Conservation (phyloP, 768 basidiomycete genomes). For the Boletus fagicola region DNA sequence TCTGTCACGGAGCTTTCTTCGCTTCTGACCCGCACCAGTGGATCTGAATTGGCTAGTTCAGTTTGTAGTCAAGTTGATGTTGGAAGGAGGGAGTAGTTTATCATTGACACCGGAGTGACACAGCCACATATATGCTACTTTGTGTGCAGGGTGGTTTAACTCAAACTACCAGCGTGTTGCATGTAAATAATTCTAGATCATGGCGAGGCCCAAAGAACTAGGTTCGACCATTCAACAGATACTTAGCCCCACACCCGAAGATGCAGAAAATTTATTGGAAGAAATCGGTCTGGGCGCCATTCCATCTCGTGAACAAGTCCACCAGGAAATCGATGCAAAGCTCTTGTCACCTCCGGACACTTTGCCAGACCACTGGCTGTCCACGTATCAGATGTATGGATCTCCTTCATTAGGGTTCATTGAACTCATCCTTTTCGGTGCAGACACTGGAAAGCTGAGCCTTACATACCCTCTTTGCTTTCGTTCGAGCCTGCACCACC, state of each 20-base stretch:
- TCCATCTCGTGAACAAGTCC: slow-evolving; percentile 59
- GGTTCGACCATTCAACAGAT: slow-evolving; percentile 44
- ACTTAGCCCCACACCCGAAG: slow-evolving; percentile 40
- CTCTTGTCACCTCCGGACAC: slow-evolving; percentile 66
- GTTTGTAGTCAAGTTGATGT: not conserved
- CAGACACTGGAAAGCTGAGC: slow-evolving; percentile 71
- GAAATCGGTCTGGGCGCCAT: slow-evolving; percentile 56
- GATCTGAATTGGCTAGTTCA: not conserved
- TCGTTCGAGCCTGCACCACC: slow-evolving; percentile 66
- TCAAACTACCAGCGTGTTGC: not conserved
- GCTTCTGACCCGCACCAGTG: not conserved
- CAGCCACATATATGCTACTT: slow-evolving; percentile 17
- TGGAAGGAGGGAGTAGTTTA: not conserved
- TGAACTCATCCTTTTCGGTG: slow-evolving; percentile 11
- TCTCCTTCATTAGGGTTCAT: slow-evolving; percentile 5
- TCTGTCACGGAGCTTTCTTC: not conserved
- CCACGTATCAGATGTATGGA: slow-evolving; percentile 80
- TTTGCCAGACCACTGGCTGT: slow-evolving; percentile 71
- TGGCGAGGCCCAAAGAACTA: slow-evolving; percentile 18
- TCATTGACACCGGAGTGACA: slow-evolving; percentile 8
- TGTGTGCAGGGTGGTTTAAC: not conserved
- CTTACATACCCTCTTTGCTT: slow-evolving; percentile 63
- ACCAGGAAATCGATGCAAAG: slow-evolving; percentile 69
- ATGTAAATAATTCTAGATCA: slow-evolving; percentile 11
- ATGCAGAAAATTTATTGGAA: slow-evolving; percentile 46